Evolutionary conservation across 108 stramenopile species (phyloP).

Genomic region (Seminavis robusta): DNA sequence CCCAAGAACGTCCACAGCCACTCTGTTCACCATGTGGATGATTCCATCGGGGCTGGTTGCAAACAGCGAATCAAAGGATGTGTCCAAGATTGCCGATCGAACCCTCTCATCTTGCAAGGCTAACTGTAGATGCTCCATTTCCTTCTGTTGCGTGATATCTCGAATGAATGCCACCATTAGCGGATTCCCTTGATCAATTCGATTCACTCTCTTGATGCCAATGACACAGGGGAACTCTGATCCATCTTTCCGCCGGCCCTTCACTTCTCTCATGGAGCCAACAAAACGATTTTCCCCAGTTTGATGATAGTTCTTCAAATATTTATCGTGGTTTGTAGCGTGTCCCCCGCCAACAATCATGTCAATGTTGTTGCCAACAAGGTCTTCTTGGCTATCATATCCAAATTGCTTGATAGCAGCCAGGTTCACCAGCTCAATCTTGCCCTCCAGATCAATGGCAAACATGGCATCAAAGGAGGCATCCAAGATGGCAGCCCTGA

Average conservation of each 20-base stretch:
- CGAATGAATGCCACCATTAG: neutral
- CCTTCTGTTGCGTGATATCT: neutral
- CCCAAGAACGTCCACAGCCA: no score
- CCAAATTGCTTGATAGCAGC: conserved; percentile 3
- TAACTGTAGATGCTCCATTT: neutral
- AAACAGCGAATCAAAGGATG: conserved; percentile 13
- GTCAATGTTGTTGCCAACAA: conserved; percentile 2
- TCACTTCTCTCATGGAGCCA: conserved; percentile 28
- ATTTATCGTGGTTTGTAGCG: no score
- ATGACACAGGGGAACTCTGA: conserved; percentile 29
- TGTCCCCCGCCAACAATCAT: neutral
- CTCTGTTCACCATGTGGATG: conserved; percentile 8
- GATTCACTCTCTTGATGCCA: conserved; percentile 21
- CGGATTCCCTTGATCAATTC: no score
- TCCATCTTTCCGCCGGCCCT: conserved; percentile 11
- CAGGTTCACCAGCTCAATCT: conserved; percentile 2
- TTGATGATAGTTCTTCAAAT: no score
- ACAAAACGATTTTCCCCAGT: conserved; percentile 1
- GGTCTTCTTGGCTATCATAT: neutral
- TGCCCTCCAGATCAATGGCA: neutral
- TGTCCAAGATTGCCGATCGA: conserved; percentile 2
- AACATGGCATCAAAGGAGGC: conserved; percentile 12
- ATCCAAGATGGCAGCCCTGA: conserved; percentile 1
- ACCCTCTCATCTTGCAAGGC: no score
- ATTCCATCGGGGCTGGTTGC: neutral